These are phyloP conservation scores for California macrophylla DNA, from an alignment of 441 rosid genomes.

Conservation along the genomic window DNA sequence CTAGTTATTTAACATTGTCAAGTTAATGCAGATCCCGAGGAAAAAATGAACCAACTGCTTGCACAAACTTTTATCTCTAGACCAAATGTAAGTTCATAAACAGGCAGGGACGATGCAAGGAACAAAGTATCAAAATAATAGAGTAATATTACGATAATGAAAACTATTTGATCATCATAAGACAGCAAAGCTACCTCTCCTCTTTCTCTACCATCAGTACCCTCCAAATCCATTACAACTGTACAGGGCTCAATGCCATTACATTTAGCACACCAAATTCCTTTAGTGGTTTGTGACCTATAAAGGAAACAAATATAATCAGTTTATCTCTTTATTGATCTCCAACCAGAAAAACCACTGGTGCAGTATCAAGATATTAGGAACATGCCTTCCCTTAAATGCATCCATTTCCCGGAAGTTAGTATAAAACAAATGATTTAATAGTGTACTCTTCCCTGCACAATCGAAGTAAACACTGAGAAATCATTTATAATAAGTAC, in stretches of 20 bases:
- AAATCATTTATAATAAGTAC: conserved; percentile 10
- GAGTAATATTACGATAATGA: too few species aligned
- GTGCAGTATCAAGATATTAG: background rate
- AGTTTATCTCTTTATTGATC: conserved; percentile 7
- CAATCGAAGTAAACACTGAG: conserved; percentile 18
- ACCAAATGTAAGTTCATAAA: too few species aligned
- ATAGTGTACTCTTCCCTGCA: conserved; percentile 90
- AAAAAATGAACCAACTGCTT: background rate
- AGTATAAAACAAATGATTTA: conserved; percentile 78
- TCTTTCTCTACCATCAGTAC: conserved; percentile 98
- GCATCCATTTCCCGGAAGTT: conserved; percentile 99
- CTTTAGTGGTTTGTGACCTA: conserved; percentile 97
- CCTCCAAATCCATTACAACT: conserved; percentile 96
- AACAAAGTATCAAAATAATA: too few species aligned
- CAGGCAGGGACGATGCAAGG: too few species aligned
- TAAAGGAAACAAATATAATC: conserved; percentile 18
- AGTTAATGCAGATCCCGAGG: background rate
- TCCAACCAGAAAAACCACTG: conserved; percentile 6
- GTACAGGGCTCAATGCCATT: conserved; percentile 93
- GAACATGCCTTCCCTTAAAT: conserved; percentile 76
- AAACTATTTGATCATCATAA: background rate
- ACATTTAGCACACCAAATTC: conserved; percentile 90
- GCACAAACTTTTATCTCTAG: too few species aligned
- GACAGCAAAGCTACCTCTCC: conserved; percentile 59
- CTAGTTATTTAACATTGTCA: background rate